A percentile compares a stretch with the other conserved stretches of the same genome.
These are phyloP conservation scores for Diatrype stigma DNA, from an alignment of 2,329 filamentous ascomycete genomes.

Conservation along the genomic window DNA sequence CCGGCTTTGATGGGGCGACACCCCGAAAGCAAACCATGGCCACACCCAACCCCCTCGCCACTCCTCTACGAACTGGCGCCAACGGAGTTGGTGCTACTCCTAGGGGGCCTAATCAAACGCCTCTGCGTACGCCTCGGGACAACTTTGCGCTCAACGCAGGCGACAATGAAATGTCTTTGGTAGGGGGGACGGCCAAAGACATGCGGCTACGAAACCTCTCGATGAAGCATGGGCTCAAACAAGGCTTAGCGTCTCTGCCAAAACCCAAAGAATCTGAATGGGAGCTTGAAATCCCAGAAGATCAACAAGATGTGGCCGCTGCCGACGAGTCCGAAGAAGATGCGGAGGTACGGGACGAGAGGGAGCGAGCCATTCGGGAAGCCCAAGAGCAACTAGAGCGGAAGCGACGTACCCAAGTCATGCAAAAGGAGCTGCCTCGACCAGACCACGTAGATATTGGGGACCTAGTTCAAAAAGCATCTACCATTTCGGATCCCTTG, in stretches of 20 bases:
- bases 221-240: constrained; percentile 63
- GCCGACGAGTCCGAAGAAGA: constrained; percentile 54
- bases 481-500: constrained; percentile 57
- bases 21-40: constrained; percentile 75
- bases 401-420: constrained; percentile 81
- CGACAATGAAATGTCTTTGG: constrained; percentile 60
- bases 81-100: constrained; percentile 67
- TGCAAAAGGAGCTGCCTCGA: constrained; percentile 78
- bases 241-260: constrained; percentile 75
- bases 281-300: constrained; percentile 88
- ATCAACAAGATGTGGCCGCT: constrained; percentile 57
- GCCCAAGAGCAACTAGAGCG: constrained; percentile 74
- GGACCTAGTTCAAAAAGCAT: constrained; percentile 60
- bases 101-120: constrained; percentile 69
- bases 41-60: constrained; percentile 96
- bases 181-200: constrained; percentile 73
- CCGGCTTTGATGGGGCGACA: constrained; percentile 80
- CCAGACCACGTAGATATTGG: constrained; percentile 69
- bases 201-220: constrained; percentile 67
- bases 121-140: constrained; percentile 83
- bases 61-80: constrained; percentile 66
- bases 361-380: constrained; percentile 69
- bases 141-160: constrained; percentile 77
- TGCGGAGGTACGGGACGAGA: constrained; percentile 70
- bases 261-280: constrained; percentile 92